Conservation (phyloP, 2,329 filamentous ascomycete genomes). For the Fusarium coffeatum region DNA sequence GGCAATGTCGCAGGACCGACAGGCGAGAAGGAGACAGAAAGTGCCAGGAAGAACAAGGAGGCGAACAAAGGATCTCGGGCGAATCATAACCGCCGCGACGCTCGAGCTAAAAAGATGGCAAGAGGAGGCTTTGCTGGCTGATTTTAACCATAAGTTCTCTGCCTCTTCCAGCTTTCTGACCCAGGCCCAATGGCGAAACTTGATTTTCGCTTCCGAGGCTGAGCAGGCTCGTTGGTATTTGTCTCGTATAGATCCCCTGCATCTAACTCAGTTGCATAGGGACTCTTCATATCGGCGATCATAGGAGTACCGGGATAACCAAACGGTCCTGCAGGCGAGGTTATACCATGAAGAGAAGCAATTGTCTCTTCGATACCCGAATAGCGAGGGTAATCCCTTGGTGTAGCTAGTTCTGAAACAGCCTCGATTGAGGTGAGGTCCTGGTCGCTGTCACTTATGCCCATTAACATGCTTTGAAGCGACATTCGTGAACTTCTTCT, state of each 20-base stretch:
- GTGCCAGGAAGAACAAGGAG: slow-evolving; percentile 80
- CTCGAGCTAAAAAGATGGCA: slow-evolving; percentile 73
- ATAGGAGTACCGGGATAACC: slow-evolving; percentile 47
- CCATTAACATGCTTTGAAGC: slow-evolving; percentile 57
- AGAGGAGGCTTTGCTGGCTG: slow-evolving; percentile 57
- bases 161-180: slow-evolving; percentile 36
- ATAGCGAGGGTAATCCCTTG: slow-evolving; percentile 52
- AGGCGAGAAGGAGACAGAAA: slow-evolving; percentile 77
- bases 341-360: slow-evolving; percentile 49
- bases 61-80: slow-evolving; percentile 83
- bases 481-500: slow-evolving; percentile 58
- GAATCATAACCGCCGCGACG: slow-evolving; percentile 87
- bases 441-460: slow-evolving; percentile 51
- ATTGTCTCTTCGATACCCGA: slow-evolving; percentile 52
- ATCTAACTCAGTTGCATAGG: slow-evolving; percentile 53
- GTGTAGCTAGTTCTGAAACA: slow-evolving; percentile 58
- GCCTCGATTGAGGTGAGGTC: slow-evolving; percentile 54
- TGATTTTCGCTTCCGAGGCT: slow-evolving; percentile 34
- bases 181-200: neutral
- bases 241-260: slow-evolving; percentile 50
- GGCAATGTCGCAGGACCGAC: slow-evolving; percentile 73
- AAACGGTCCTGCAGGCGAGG: slow-evolving; percentile 33
- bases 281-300: slow-evolving; percentile 52
- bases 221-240: slow-evolving; percentile 15
- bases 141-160: slow-evolving; percentile 33